A percentile compares a stretch with the other conserved stretches of the same genome.
Conservation (phyloP, 305 asterid species). For the Fraxinus albicans region DNA sequence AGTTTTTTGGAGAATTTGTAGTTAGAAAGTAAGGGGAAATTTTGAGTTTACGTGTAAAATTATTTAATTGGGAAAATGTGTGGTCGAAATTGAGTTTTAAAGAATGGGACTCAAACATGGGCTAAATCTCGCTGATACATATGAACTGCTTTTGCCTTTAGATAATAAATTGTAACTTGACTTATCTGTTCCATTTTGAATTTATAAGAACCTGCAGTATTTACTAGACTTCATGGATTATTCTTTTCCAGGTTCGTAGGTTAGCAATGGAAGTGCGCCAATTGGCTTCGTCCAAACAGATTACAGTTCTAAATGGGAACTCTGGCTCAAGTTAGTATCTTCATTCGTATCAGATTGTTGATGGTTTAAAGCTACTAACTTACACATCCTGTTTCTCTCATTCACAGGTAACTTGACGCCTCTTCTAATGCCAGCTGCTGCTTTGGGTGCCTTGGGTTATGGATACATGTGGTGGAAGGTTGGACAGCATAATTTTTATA, state of each 20-base stretch:
- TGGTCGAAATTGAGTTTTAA: neutral
- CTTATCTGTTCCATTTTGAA: neutral
- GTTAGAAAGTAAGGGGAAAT: neutral
- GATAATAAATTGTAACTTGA: neutral
- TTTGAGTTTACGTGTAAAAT: neutral
- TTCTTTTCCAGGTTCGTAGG: conserved; percentile 58
- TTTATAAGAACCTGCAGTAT: neutral
- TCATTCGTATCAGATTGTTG: neutral
- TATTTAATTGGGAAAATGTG: neutral
- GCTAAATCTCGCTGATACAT: neutral
- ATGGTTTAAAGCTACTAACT: conserved; percentile 9
- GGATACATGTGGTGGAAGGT: conserved; percentile 99
- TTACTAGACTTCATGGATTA: neutral
- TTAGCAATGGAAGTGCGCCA: conserved; percentile 78
- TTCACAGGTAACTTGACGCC: conserved; percentile 51
- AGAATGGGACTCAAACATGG: neutral
- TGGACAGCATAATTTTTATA: conserved; percentile 17
- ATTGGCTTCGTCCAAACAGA: conserved; percentile 57
- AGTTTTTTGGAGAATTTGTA: neutral
- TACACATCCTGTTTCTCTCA: conserved; percentile 14
- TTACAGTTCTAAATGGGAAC: conserved; percentile 65
- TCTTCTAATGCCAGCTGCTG: conserved; percentile 66
- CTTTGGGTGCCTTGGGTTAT: conserved; percentile 80
- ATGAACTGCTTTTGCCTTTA: neutral
- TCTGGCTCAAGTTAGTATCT: conserved; percentile 48